Evolutionary conservation across 192 early-diverging fungal species (phyloP).

Genomic region (Bifiguratus adelaidae): DNA sequence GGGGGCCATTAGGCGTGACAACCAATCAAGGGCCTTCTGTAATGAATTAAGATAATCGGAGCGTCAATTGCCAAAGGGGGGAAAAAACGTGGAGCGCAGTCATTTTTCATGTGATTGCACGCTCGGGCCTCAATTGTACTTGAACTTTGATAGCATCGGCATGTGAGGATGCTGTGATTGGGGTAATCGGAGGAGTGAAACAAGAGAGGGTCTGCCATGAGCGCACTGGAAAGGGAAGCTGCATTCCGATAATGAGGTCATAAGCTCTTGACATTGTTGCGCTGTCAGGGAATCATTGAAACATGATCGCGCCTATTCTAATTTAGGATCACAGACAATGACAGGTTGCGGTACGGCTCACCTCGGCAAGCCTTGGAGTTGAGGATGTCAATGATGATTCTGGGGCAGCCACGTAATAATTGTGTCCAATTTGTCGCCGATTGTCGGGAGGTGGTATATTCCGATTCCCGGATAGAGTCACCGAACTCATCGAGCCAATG

Average conservation of each 20-base stretch:
- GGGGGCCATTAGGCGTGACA: too few relatives aligned
- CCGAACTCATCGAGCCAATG: slow-evolving; percentile 26
- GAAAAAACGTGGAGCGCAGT: too few relatives aligned
- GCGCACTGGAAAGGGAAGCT: slow-evolving; percentile 57
- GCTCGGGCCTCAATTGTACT: too few relatives aligned
- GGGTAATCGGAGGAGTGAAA: too few relatives aligned
- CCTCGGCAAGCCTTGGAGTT: slow-evolving; percentile 67
- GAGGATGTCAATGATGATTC: slow-evolving; percentile 53
- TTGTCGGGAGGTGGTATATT: neutral
- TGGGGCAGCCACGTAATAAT: slow-evolving; percentile 34
- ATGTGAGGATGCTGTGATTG: too few relatives aligned
- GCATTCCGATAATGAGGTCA: slow-evolving; percentile 37
- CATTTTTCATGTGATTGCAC: too few relatives aligned
- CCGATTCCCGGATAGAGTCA: neutral
- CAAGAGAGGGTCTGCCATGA: too few relatives aligned
- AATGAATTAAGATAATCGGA: too few relatives aligned
- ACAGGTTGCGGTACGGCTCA: slow-evolving; percentile 1
- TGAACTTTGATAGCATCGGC: too few relatives aligned
- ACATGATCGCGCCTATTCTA: slow-evolving; percentile 58
- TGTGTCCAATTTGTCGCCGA: slow-evolving; percentile 1
- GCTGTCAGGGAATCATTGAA: slow-evolving; percentile 48
- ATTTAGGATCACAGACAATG: neutral
- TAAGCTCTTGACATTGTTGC: slow-evolving; percentile 35
- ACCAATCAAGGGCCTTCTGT: too few relatives aligned
- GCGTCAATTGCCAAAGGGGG: too few relatives aligned